Percentiles rank a stretch among this genome's conserved stretches.
phyloP scores from a whole-genome alignment of 2,329 filamentous ascomycete species.

The Erysiphe pulchra region DNA sequence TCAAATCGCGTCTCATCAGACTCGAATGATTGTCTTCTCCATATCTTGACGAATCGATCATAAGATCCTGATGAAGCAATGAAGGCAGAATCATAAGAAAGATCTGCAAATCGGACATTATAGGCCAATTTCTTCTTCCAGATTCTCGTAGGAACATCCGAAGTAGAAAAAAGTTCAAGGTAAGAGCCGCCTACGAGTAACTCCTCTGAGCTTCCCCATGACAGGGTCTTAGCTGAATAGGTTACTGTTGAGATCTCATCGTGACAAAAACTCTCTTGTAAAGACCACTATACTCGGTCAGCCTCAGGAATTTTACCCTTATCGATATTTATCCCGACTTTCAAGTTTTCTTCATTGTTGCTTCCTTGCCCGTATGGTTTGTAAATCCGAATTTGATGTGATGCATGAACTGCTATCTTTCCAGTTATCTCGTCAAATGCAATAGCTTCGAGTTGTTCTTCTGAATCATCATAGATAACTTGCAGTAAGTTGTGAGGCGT shows the following conservation, averaged over 20 bases:
- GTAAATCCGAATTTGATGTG: conserved; percentile 46
- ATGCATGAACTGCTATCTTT: conserved; percentile 57
- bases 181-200: conserved; percentile 49
- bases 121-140: conserved; percentile 59
- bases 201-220: conserved; percentile 73
- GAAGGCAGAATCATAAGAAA: conserved; percentile 70
- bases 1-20: conserved; percentile 69
- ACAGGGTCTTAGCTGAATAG: conserved; percentile 30
- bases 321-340: conserved; percentile 26
- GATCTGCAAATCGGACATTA: conserved; percentile 43
- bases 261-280: conserved; percentile 33
- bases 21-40: conserved; percentile 68
- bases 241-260: conserved; percentile 15
- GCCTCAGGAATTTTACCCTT: conserved; percentile 1
- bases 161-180: conserved; percentile 40
- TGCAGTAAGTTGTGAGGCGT: conserved; percentile 54
- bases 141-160: conserved; percentile 24
- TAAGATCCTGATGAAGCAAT: conserved; percentile 58
- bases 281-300: conserved; percentile 25
- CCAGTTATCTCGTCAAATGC: conserved; percentile 59
- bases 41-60: conserved; percentile 75
- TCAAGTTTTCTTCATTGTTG: conserved; percentile 35
- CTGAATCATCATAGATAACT: conserved; percentile 68
- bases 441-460: conserved; percentile 39
- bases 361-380: conserved; percentile 38